Conservation (phyloP, 1,284 basidiomycete species). For the Papiliotrema flavescens region DNA sequence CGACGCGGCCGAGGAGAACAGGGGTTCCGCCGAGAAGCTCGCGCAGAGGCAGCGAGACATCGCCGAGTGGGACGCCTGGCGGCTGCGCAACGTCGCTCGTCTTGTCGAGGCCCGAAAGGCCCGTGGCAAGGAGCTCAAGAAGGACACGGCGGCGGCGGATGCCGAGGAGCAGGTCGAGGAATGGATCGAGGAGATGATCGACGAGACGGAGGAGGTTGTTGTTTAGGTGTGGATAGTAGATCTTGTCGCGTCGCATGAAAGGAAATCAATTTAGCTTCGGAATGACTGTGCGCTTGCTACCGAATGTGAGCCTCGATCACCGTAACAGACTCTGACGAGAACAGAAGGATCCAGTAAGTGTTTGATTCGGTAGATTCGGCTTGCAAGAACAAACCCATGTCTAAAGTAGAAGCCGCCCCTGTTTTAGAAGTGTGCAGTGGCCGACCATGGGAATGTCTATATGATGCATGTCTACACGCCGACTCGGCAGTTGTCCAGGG, state of each 20-base stretch:
- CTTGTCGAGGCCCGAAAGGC: slow-evolving; percentile 36
- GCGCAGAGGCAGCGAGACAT: slow-evolving; percentile 87
- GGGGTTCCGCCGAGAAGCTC: slow-evolving; percentile 87
- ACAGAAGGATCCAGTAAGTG: no score
- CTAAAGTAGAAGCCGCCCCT: no score
- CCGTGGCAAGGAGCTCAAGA: slow-evolving; percentile 28
- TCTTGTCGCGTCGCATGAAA: no score
- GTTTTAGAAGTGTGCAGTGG: no score
- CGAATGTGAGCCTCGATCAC: no score
- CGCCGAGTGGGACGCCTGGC: slow-evolving; percentile 99
- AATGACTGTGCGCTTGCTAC: no score
- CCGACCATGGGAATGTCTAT: no score
- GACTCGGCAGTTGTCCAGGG: slow-evolving; percentile 90
- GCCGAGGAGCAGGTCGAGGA: slow-evolving; percentile 77
- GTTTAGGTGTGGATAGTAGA: no score
- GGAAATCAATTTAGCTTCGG: no score
- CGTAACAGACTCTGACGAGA: no score
- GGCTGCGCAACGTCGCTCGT: slow-evolving; percentile 42
- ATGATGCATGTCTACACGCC: slow-evolving; percentile 49
- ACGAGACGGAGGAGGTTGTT: slow-evolving; percentile 78
- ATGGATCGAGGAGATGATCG: slow-evolving; percentile 84
- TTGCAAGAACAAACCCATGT: no score
- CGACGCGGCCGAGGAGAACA: slow-evolving; percentile 91
- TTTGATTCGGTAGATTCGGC: no score
- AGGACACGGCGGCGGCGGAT: slow-evolving; percentile 17